Evolutionary conservation across 768 basidiomycete species (phyloP), one percentile per base, ranked within the genome.

Genomic region (Amanita thiersii): DNA sequence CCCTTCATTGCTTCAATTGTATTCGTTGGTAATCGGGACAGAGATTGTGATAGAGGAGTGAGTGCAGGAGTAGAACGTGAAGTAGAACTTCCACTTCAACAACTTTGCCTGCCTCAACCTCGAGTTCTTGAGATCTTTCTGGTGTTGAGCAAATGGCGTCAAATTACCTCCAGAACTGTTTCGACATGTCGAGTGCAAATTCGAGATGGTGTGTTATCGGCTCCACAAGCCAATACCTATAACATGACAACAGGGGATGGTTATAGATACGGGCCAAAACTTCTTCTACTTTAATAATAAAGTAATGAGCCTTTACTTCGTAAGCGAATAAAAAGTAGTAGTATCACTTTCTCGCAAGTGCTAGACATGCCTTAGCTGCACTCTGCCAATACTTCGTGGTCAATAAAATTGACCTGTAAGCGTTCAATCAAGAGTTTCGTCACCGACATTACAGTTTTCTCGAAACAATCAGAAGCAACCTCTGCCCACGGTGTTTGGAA

Each of bases 111-210:
- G 50, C 46, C 51, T 59, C 45, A 59, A 59, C 18, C 64, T 63
- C 17, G 56, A 56, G 8, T 50, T 51, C 12, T 44, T 26, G 23
- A 62, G 47, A 44, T 65, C 66, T 35, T 61, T 60, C 12, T 47
- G 49, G 45, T 69, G 68, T 47, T 59, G 59, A 6, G 66, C 67
- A 51, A 53, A 68, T 0, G 63, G 67, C 3, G 38, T 33, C 3
- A 36, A 37, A 48, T 73, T 3, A 64, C 46, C 4, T 44, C 43
- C 11, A 70, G 42, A 9, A 58, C 58, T 15, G 55, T 50, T 33
- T 44, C 48, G 15, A 71, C 33, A n/a, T 54, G 49, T 4, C 24
- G 6, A 0, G 40, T 53, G 37, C 52, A 56, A 3, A 25, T 26
- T 44, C 36, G 26, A 28, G 48, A 39, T 45, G 46, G 12, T 45